Conservation (phyloP, 2,329 filamentous ascomycete species). For the Exophiala calicioides region DNA sequence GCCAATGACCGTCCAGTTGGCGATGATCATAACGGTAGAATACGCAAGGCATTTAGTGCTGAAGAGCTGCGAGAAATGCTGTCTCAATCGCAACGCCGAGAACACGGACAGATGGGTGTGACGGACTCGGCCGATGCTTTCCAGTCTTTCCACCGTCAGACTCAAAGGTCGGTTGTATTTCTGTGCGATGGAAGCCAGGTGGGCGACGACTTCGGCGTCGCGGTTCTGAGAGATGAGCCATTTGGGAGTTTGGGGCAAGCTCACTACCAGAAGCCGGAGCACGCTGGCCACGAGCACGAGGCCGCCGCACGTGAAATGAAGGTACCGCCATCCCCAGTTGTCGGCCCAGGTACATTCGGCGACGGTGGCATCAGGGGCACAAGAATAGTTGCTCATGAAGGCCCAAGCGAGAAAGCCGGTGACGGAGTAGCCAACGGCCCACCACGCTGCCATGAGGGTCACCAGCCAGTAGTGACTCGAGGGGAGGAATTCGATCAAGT, state of each 20-base stretch:
- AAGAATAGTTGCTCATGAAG: constrained; percentile 53
- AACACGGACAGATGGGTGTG: constrained; percentile 35
- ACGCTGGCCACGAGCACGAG: constrained; percentile 58
- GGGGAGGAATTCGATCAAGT: constrained; percentile 59
- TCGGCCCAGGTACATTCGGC: constrained; percentile 51
- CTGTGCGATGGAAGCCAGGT: constrained; percentile 51
- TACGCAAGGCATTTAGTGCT: constrained; percentile 60
- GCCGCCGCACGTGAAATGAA: constrained; percentile 55
- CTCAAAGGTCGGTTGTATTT: constrained; percentile 56
- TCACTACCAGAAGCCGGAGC: constrained; percentile 56
- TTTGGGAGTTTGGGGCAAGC: constrained; percentile 59
- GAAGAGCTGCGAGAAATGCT: constrained; percentile 67
- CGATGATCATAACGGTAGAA: constrained; percentile 66
- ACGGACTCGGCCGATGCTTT: constrained; percentile 44
- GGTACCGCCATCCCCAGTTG: constrained; percentile 60
- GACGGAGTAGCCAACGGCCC: constrained; percentile 30
- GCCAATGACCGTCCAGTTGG: constrained; percentile 70
- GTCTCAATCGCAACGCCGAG: constrained; percentile 40
- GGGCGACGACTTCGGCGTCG: constrained; percentile 54
- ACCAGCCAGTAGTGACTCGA: constrained; percentile 62
- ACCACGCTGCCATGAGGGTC: constrained; percentile 38
- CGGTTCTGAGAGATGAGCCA: constrained; percentile 56
- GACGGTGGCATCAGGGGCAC: constrained; percentile 39
- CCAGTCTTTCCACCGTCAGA: constrained; percentile 51
- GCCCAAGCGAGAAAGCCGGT: constrained; percentile 56